A percentile compares a stretch with the other conserved stretches of the same genome.
Conservation (phyloP, 1,139 yeast species). For the Taiozyma sp. region DNA sequence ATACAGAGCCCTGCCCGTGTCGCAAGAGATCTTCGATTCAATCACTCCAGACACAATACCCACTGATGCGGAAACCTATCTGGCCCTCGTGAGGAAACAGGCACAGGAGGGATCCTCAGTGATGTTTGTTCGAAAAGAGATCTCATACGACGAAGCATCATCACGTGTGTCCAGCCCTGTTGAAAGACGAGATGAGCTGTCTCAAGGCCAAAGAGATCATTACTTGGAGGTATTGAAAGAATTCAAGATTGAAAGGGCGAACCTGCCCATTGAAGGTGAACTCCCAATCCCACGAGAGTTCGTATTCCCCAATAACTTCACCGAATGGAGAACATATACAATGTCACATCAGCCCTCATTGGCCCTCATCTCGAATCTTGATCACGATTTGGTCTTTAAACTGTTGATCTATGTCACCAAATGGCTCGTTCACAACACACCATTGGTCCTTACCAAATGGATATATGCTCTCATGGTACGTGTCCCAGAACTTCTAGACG, state of each 20-base stretch:
- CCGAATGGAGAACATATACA: conserved; percentile 20
- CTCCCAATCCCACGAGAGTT: conserved; percentile 11
- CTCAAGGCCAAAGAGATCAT: not conserved
- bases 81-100: conserved; percentile 23
- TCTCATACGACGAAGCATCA: conserved; percentile 9
- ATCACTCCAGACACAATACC: conserved; percentile 18
- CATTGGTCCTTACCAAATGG: conserved; percentile 16
- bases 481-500: conserved; percentile 12
- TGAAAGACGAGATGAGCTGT: no score
- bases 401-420: conserved; percentile 17
- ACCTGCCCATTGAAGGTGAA: conserved; percentile 11
- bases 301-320: conserved; percentile 20
- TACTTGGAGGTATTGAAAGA: conserved; percentile 4
- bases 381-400: conserved; percentile 16
- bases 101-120: conserved; percentile 18
- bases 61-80: conserved; percentile 21
- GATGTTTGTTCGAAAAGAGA: conserved; percentile 14
- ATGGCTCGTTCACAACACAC: conserved; percentile 16
- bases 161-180: not conserved
- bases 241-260: conserved; percentile 7
- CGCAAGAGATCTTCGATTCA: conserved; percentile 9
- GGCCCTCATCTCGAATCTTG: conserved; percentile 16
- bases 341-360: conserved; percentile 13
- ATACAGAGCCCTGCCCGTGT: conserved; percentile 20
- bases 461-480: conserved; percentile 14